These are phyloP conservation scores for Yamadazyma nakazawae DNA, from an alignment of 805 yeast genomes.

Conservation along the genomic window DNA sequence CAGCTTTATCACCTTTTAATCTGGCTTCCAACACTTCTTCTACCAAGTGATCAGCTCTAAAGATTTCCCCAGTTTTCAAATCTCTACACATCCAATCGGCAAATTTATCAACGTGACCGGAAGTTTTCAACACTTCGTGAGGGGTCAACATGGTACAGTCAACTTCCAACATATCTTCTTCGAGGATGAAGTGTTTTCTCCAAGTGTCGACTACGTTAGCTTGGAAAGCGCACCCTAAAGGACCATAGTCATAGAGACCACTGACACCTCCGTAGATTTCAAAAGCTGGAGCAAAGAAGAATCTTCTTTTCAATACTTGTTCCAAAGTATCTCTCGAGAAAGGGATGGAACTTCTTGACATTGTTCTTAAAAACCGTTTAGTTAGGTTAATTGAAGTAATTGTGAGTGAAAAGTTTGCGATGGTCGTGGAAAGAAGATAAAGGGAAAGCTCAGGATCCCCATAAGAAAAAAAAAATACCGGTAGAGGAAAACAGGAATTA, in stretches of 20 bases:
- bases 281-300: constrained; percentile 96
- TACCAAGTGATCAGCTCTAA: constrained; percentile 96
- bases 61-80: constrained; percentile 92
- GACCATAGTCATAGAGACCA: constrained; percentile 97
- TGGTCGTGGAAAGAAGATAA: not conserved
- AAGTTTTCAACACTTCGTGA: constrained; percentile 93
- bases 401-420: constrained; percentile 1
- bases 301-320: constrained; percentile 88
- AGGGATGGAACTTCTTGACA: constrained; percentile 20
- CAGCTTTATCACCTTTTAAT: constrained; percentile 94
- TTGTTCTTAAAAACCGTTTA: constrained; percentile 4
- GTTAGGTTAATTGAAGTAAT: not conserved
- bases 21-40: constrained; percentile 97
- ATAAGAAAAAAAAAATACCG: no score
- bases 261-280: constrained; percentile 98
- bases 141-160: constrained; percentile 98
- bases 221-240: constrained; percentile 98
- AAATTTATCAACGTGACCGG: constrained; percentile 98
- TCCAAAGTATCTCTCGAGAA: constrained; percentile 88
- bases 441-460: not conserved
- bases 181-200: constrained; percentile 96
- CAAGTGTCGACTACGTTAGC: constrained; percentile 91
- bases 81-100: constrained; percentile 99
- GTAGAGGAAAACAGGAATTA: no score
- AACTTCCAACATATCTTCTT: constrained; percentile 98